Base-by-base conservation (phyloP, 2,329 filamentous ascomycete genomes). In the Camillea tinctor region DNA sequence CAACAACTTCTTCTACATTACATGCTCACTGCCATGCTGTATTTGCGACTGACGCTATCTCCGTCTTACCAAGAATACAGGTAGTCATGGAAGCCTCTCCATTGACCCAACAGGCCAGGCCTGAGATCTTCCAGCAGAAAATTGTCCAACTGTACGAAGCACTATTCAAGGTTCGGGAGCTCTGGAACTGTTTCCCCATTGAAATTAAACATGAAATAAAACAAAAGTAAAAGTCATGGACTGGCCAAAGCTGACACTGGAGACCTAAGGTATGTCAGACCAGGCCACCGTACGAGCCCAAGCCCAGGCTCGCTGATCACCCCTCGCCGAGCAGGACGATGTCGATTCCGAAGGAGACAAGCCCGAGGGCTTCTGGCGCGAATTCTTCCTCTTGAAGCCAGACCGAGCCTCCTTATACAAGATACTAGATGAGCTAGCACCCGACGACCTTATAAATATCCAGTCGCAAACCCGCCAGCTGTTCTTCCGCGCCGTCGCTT, bases 41-140 rank as follows among this genome's bases (percentile, higher is more conserved):
- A 21, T 50, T 8, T 44, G 50, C 50, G 44, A 26, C 19, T 40
- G 44, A 57, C 50, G n/a, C 56, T 54, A 49, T 59, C 55, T 58
- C 65, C 62, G 60, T 63, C 57, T 57, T 62, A 54, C 58, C 50
- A 60, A 44, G 4, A 7, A n/a, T n/a, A n/a, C n/a, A n/a, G n/a
- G 52, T 22, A 59, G 65, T 56, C 52, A 96, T 96, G 92, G 92
- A 96, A 80, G 84, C 88, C 69, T 98, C 94, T 74, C 95, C 95
- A 65, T 85, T 99, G 73, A 97, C 93, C 59, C 93, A 96, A 78
- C 93, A 97, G 82, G 87, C 87, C 77, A 87, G 92, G 71, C 95
- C 94, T 57, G 90, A 96, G 75, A 86, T 89, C 49, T 97, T 99
- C 74, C 90, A 96, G 77, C 94, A 91, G 57, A 99, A 99, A 80